Evolutionary conservation across 1,139 yeast genomes (phyloP).

Genomic region (Protomyces inouyei): DNA sequence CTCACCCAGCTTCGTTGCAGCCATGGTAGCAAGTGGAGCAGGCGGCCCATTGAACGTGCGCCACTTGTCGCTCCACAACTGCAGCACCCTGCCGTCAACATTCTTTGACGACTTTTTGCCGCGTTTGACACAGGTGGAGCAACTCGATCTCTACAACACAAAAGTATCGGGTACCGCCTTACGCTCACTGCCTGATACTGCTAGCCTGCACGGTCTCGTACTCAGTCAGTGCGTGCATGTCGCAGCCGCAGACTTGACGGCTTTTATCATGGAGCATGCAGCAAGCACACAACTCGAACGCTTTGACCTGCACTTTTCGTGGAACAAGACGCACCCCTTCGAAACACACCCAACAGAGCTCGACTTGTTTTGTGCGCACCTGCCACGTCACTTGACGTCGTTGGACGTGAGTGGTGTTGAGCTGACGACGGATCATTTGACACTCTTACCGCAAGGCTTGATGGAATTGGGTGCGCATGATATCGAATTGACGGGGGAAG

Average conservation of each 20-base stretch:
- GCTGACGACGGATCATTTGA: slow-evolving; percentile 3
- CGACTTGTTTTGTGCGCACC: neutral
- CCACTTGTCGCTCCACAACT: slow-evolving; percentile 78
- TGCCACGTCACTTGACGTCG: slow-evolving; percentile 5
- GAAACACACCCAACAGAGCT: slow-evolving; percentile 8
- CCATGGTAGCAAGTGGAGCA: slow-evolving; percentile 45
- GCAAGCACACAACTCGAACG: neutral
- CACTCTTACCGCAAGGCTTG: slow-evolving; percentile 1
- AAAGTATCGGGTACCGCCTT: slow-evolving; percentile 59
- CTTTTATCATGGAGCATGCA: neutral
- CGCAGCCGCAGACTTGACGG: slow-evolving; percentile 8
- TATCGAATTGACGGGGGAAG: slow-evolving; percentile 1
- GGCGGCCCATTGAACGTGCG: slow-evolving; percentile 37
- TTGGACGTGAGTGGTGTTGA: slow-evolving; percentile 14
- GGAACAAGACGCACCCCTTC: slow-evolving; percentile 26
- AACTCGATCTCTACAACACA: slow-evolving; percentile 79
- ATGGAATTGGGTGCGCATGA: slow-evolving; percentile 18
- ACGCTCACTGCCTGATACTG: slow-evolving; percentile 49
- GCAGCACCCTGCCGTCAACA: slow-evolving; percentile 65
- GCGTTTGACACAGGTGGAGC: slow-evolving; percentile 53
- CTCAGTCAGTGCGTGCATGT: slow-evolving; percentile 72
- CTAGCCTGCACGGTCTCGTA: slow-evolving; percentile 68
- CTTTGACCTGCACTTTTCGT: slow-evolving; percentile 6
- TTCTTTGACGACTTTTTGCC: slow-evolving; percentile 57
- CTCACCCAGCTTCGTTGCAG: slow-evolving; percentile 56